Evolutionary conservation across 352 stramenopile species (phyloP).

Genomic region (Salisapilia sapeloensis): DNA sequence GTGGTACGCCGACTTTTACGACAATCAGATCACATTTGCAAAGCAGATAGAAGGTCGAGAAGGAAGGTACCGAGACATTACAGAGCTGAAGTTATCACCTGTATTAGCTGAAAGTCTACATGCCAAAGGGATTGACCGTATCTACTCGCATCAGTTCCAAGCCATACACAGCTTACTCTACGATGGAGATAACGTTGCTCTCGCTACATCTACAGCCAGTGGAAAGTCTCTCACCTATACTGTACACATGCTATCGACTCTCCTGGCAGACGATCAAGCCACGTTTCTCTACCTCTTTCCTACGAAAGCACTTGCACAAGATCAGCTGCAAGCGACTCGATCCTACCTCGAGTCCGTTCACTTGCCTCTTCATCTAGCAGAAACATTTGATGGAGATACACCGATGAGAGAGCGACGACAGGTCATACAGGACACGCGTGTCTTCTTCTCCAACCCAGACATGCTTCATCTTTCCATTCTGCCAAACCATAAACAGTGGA

Average conservation of each 20-base stretch:
- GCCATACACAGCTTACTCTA: slow-evolving; percentile 77
- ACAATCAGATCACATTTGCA: slow-evolving; percentile 67
- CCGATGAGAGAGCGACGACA: slow-evolving; percentile 73
- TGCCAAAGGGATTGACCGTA: slow-evolving; percentile 25
- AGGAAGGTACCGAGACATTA: slow-evolving; percentile 20
- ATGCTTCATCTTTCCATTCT: slow-evolving; percentile 96
- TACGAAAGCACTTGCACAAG: slow-evolving; percentile 96
- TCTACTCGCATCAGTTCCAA: slow-evolving; percentile 87
- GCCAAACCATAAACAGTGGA: slow-evolving; percentile 85
- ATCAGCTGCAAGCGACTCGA: slow-evolving; percentile 88
- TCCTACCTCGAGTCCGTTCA: slow-evolving; percentile 40
- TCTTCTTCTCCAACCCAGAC: slow-evolving; percentile 98
- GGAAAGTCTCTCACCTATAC: slow-evolving; percentile 97
- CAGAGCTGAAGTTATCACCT: slow-evolving; percentile 15
- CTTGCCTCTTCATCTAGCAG: slow-evolving; percentile 24
- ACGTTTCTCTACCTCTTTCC: slow-evolving; percentile 93
- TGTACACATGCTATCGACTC: slow-evolving; percentile 80
- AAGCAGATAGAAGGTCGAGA: slow-evolving; percentile 24
- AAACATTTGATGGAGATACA: slow-evolving; percentile 90
- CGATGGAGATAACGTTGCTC: slow-evolving; percentile 83
- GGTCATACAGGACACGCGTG: slow-evolving; percentile 73
- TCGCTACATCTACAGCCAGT: slow-evolving; percentile 93
- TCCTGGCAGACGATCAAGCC: slow-evolving; percentile 27
- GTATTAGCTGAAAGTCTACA: slow-evolving; percentile 20
- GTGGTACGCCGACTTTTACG: slow-evolving; percentile 31